Evolutionary conservation across 208 protist species (phyloP), one percentile per base, ranked within the genome.

Genomic region (Acanthamoeba sp.): DNA sequence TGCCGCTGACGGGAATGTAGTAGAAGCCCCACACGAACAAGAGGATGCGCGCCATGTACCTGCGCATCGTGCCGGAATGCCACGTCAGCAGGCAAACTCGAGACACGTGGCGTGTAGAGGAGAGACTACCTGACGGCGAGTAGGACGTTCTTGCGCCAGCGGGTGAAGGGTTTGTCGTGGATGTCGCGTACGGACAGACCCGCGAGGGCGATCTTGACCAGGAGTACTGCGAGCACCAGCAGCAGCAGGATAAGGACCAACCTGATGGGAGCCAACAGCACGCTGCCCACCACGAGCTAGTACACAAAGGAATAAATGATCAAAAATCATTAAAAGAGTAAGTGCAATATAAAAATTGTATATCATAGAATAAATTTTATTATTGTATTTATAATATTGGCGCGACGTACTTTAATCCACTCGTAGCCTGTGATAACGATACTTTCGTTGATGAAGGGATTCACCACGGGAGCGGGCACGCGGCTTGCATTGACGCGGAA

Each of bases 371-470:
- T 66, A 32, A 69, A 69, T 69, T 36, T 1, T 27, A 62, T 62
- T 62, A 62, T 69, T 69, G n/a, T 32, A 69, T 69, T 36, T 32
- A 69, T 66, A 24, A 59, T 18, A 16, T 59, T 59, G 55, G 48
- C 1, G 10, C 12, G 45, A 14, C 42, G 78, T 22, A 87, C 78
- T 24, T 87, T 87, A 10, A 87, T 34, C 78, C 42, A 59, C 29
- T 87, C 78, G 29, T 87, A 87, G 38, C 42, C 42, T 22, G 78
- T 87, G 10, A 87, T 48, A 24, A 20, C 48, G 24, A 87, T 48
- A n/a, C 42, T 87, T 20, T 87, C 42, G 78, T 87, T 87, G 32
- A 87, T 87, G 78, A 87, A 87, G n/a, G 78, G 78, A 32, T 87
- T 87, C 27, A 87, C 78, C 20, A 57, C 42, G 38, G 78, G 42